A percentile compares a stretch with the other conserved stretches of the same genome.
Conservation (phyloP, 2,329 filamentous ascomycete species). For the Clonostachys chloroleuca region DNA sequence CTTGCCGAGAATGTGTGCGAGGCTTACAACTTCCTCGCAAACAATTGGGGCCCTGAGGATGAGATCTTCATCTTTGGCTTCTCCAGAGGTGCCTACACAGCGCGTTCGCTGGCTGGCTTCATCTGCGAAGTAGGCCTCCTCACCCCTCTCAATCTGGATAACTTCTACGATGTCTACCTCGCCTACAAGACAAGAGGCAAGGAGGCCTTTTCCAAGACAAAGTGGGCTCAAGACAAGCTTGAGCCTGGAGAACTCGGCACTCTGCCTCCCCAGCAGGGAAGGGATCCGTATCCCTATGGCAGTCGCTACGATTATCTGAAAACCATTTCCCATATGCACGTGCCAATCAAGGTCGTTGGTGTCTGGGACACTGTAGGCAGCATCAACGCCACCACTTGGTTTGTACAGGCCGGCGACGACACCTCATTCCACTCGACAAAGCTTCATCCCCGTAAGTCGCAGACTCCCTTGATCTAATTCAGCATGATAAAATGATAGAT, state of each 20-base stretch:
- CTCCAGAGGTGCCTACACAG: slow-evolving; percentile 53
- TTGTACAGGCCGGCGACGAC: too few relatives aligned
- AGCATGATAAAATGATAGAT: too few relatives aligned
- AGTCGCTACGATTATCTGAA: too few relatives aligned
- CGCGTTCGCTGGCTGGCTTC: slow-evolving; percentile 1
- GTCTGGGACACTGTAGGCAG: slow-evolving; percentile 2
- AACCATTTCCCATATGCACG: too few relatives aligned
- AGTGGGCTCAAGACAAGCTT: too few relatives aligned
- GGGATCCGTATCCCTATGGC: too few relatives aligned
- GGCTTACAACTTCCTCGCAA: slow-evolving; percentile 1
- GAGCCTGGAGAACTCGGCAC: too few relatives aligned
- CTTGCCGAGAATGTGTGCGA: slow-evolving; percentile 53
- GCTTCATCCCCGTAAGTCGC: too few relatives aligned
- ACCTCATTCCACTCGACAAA: too few relatives aligned
- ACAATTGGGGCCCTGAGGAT: slow-evolving; percentile 42
- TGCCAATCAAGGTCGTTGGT: slow-evolving; percentile 1
- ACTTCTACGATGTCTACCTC: slow-evolving; percentile 37
- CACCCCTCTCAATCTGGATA: slow-evolving; percentile 33
- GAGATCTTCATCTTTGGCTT: slow-evolving; percentile 54
- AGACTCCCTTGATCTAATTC: too few relatives aligned
- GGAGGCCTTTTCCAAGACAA: background rate
- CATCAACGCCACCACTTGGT: background rate
- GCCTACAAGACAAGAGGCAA: background rate
- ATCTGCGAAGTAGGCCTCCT: slow-evolving; percentile 1
- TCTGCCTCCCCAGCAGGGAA: too few relatives aligned